Conservation (phyloP, 2,329 filamentous ascomycete genomes). For the Ilyonectria destructans region DNA sequence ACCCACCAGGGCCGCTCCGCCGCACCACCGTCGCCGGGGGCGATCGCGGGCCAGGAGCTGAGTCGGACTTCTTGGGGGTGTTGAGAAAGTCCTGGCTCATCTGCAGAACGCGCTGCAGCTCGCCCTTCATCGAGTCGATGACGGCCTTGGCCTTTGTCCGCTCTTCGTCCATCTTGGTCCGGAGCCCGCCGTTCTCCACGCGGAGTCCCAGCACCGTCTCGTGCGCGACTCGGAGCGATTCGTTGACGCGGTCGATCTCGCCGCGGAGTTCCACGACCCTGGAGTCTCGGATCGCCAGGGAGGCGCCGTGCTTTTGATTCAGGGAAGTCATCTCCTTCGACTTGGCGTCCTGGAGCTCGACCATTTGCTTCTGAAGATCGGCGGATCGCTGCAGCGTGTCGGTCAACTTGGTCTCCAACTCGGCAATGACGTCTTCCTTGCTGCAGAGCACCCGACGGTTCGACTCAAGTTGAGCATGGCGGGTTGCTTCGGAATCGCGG, state of each 20-base stretch:
- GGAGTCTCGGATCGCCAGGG: slow-evolving; percentile 67
- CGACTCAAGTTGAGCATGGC: slow-evolving; percentile 55
- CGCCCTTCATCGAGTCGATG: slow-evolving; percentile 66
- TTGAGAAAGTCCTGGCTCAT: slow-evolving; percentile 64
- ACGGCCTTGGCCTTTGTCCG: slow-evolving; percentile 59
- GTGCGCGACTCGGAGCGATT: slow-evolving; percentile 63
- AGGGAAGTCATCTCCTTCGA: slow-evolving; percentile 53
- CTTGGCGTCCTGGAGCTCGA: slow-evolving; percentile 55
- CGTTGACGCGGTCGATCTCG: slow-evolving; percentile 66
- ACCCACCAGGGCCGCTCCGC: slow-evolving; percentile 31
- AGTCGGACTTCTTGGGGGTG: slow-evolving; percentile 45
- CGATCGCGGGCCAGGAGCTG: slow-evolving; percentile 28
- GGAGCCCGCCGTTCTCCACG: slow-evolving; percentile 62
- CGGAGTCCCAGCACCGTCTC: slow-evolving; percentile 62
- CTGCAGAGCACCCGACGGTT: slow-evolving; percentile 54
- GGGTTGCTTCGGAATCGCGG: slow-evolving; percentile 49
- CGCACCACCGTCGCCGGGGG: slow-evolving; percentile 32
- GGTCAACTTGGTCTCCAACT: slow-evolving; percentile 63
- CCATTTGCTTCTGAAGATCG: slow-evolving; percentile 58
- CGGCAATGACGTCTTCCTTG: slow-evolving; percentile 56
- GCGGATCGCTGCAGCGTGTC: slow-evolving; percentile 58
- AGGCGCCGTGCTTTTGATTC: slow-evolving; percentile 61
- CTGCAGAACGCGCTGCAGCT: slow-evolving; percentile 65
- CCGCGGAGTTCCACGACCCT: slow-evolving; percentile 64
- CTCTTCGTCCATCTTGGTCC: slow-evolving; percentile 57